Conservation (phyloP, 305 asterid genomes). For the Galium porrigens region DNA sequence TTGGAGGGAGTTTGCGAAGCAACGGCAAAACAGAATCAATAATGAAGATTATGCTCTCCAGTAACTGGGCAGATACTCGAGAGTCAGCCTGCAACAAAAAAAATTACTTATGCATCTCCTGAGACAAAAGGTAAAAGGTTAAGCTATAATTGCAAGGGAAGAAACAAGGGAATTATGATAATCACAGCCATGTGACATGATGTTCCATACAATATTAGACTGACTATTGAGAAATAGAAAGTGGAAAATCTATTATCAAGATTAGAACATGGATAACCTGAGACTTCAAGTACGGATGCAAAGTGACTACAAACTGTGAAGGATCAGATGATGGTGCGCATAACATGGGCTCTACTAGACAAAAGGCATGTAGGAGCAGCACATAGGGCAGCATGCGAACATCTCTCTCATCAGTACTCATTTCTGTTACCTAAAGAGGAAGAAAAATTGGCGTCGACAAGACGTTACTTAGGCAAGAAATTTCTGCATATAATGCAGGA, state of each 20-base stretch:
- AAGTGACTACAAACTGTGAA: constrained; percentile 84
- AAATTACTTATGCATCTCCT: constrained; percentile 17
- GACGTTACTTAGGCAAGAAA: constrained; percentile 8
- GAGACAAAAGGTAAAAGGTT: neutral
- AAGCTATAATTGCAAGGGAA: neutral
- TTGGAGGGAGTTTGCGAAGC: constrained; percentile 75
- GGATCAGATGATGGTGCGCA: constrained; percentile 96
- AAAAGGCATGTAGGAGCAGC: constrained; percentile 81
- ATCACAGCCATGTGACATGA: neutral
- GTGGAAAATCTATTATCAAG: neutral
- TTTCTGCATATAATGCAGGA: neutral
- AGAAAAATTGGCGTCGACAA: neutral
- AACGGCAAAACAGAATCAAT: constrained; percentile 84
- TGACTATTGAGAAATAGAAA: neutral
- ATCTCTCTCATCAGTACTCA: constrained; percentile 56
- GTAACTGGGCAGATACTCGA: constrained; percentile 68
- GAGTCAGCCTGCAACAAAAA: constrained; percentile 58
- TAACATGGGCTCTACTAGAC: constrained; percentile 77
- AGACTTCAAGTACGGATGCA: constrained; percentile 88
- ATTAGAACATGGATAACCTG: constrained; percentile 39
- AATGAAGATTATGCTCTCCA: constrained; percentile 91
- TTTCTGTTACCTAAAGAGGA: constrained; percentile 59
- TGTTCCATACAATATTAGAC: neutral
- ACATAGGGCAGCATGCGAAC: constrained; percentile 76
- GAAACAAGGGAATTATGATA: neutral